Evolutionary conservation across 176 grass and related monocot species (phyloP).

Genomic region (Alloteropsis semialata): DNA sequence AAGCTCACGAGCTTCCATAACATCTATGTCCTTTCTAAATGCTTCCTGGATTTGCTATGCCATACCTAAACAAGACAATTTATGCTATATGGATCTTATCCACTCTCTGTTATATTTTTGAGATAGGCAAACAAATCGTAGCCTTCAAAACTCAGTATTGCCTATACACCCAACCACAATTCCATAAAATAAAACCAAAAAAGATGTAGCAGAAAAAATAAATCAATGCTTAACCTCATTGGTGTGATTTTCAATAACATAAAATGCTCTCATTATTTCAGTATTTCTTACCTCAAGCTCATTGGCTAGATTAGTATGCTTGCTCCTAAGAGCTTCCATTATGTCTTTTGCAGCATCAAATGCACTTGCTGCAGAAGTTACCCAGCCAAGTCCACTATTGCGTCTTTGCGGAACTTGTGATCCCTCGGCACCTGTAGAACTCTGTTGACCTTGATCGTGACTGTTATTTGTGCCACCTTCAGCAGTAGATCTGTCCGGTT

Average conservation of each 20-base stretch:
- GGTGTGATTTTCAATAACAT: background rate
- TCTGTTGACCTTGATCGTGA: constrained; percentile 77
- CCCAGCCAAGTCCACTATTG: constrained; percentile 64
- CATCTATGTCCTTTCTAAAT: background rate
- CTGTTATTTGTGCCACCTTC: constrained; percentile 53
- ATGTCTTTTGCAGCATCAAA: constrained; percentile 99
- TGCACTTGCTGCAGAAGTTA: constrained; percentile 80
- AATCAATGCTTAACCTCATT: background rate
- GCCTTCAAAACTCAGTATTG: background rate
- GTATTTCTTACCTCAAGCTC: constrained; percentile 53
- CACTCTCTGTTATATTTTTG: background rate
- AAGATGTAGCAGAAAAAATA: constrained; percentile 7
- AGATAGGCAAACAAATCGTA: background rate
- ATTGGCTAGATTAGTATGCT: constrained; percentile 70
- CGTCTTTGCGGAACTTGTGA: constrained; percentile 59
- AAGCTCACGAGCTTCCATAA: constrained; percentile 10
- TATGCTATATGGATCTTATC: background rate
- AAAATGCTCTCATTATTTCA: background rate
- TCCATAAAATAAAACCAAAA: background rate
- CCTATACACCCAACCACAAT: background rate
- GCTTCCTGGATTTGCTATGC: background rate
- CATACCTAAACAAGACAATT: background rate
- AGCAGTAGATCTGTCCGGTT: constrained; percentile 60
- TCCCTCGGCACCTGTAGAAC: constrained; percentile 51
- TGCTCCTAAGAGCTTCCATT: constrained; percentile 98